Base-by-base conservation (phyloP, 768 basidiomycete species). In the Boletus speciosus region DNA sequence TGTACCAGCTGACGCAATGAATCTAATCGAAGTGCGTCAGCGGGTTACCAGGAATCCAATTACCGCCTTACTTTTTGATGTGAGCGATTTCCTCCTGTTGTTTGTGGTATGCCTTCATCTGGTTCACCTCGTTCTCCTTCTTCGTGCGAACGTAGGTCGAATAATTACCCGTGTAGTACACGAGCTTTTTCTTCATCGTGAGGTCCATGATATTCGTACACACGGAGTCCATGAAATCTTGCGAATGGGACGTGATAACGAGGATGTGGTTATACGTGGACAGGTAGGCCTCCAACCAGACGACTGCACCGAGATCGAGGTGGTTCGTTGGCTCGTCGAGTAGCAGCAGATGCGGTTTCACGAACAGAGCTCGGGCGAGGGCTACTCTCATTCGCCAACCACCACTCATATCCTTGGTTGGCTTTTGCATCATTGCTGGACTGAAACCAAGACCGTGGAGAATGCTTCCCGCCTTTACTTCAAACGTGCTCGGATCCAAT, bases 331-430 rank as follows among this genome's bases (percentile, higher is more conserved):
- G 87, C 73, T 96, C 93, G 69, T 98, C 97, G 61, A 99, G 85
- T 34, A 99, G 77, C 34, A 98, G 80, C 25, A 99, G 74, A 76
- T 99, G 97, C 6, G 96, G 96, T 73, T 95, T 98, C 72, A 99
- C 76, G 73, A 98, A 98, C 38, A 99, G 80, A 1, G 96, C 96
- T 45, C 96, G 82, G 34, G 96, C 96, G 37, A 99, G 87, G 14
- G 96, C 90, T 51, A 99, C 96, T 70, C 96, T 85, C 96, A 99
- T 99, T 48, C 96, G 83, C 96, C 96, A 99, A 64, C 96, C 96
- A 81, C 96, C 96, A 65, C 85, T 88, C 96, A 99, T 99, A 70
- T 99, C 96, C 75, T 93, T 96, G 31, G 96, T 99, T 4, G 94
- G 89, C 72, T 88, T 90, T 71, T 82, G 81, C 95, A 98, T 97